phyloP scores from a whole-genome alignment of 371 early-diverging fungal species.

The Rhizopus arrhizus region DNA sequence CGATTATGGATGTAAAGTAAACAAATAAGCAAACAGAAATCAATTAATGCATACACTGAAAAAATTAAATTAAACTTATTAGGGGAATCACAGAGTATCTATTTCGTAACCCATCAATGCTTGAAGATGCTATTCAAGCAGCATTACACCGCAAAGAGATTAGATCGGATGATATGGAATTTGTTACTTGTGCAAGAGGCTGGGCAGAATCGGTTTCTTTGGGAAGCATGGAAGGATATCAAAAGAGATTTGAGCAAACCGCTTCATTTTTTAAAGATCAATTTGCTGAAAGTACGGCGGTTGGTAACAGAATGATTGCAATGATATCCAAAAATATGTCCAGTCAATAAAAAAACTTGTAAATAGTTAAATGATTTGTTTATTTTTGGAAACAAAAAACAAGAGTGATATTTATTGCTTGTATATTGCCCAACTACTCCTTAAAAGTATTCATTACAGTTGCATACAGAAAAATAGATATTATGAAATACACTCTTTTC shows the following conservation, averaged over 20 bases:
- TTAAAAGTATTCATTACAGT: no score
- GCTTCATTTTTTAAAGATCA: constrained; percentile 80
- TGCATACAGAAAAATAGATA: no score
- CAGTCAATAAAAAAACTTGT: neutral
- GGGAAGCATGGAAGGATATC: constrained; percentile 85
- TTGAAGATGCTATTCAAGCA: constrained; percentile 82
- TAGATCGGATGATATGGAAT: constrained; percentile 91
- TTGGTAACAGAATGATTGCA: constrained; percentile 74
- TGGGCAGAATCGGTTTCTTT: constrained; percentile 91
- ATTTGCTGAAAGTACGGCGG: constrained; percentile 69
- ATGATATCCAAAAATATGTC: constrained; percentile 56
- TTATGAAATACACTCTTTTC: no score
- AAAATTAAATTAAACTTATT: constrained; percentile 1
- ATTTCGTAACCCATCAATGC: constrained; percentile 74
- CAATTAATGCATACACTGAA: no score
- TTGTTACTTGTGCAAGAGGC: constrained; percentile 85
- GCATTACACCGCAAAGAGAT: constrained; percentile 81
- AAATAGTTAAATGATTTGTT: neutral
- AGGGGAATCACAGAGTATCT: constrained; percentile 91
- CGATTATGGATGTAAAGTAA: constrained; percentile 79
- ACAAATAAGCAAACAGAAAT: no score
- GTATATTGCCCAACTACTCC: no score
- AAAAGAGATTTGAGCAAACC: constrained; percentile 80
- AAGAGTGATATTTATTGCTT: no score
- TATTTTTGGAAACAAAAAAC: no score